phyloP scores from a whole-genome alignment of 257 asterid genomes.

The Plectranthus barbatus region DNA sequence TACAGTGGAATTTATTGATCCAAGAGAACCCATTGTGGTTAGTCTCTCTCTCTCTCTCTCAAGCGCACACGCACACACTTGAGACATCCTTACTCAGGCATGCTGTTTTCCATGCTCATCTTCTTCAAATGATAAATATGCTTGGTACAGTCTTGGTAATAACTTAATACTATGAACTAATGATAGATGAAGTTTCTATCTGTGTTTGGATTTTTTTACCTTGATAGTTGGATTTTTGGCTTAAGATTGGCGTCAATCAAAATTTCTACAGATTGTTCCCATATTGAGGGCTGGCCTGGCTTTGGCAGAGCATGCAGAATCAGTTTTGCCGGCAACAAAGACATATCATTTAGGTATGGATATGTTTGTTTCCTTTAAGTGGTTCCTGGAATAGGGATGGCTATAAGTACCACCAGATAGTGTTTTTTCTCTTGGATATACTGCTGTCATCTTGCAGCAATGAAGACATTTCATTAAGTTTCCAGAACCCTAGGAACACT shows the following conservation, averaged over 20 bases:
- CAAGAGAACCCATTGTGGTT: conserved; percentile 90
- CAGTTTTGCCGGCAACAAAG: conserved; percentile 74
- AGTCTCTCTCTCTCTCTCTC: conserved; percentile 27
- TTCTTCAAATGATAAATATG: background rate
- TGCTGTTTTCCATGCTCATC: background rate
- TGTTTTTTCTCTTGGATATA: background rate
- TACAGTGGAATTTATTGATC: conserved; percentile 89
- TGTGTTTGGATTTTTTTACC: background rate
- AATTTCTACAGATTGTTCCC: conserved; percentile 70
- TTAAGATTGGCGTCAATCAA: background rate
- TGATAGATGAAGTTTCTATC: background rate
- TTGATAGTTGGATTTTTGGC: background rate
- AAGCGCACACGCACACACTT: background rate
- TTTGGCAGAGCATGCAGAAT: conserved; percentile 88
- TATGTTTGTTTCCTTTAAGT: conserved; percentile 7
- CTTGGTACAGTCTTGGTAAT: background rate
- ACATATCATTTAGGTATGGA: conserved; percentile 80
- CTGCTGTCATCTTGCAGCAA: conserved; percentile 4
- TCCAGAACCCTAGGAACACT: background rate
- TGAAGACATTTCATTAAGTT: background rate
- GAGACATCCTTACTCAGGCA: background rate
- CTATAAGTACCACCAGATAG: background rate
- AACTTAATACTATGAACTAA: background rate
- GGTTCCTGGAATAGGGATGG: background rate
- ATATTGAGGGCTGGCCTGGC: conserved; percentile 99